Evolutionary conservation across 169 alveolate genomes (phyloP), one percentile per base, ranked within the genome.

Genomic region (Cytauxzoon felis): DNA sequence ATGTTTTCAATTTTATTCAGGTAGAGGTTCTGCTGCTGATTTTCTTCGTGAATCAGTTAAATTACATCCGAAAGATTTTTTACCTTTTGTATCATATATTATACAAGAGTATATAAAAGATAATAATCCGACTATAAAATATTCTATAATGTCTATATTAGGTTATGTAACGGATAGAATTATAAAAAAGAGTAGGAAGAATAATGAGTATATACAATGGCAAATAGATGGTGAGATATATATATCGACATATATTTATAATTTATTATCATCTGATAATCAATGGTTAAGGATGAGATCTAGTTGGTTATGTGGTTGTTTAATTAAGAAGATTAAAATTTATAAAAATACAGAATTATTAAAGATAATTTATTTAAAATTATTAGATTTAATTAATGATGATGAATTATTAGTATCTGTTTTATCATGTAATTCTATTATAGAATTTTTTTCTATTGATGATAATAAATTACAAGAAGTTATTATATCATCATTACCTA

Each of bases 251-350:
- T 59, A 54, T 47, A 78, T 73, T 18, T 24, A 47, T n/a, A 49
- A 45, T 2, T 18, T 63, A 49, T 63, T 73, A 7, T 30, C 29
- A 19, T 73, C 83, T 0, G 32, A 36, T 13, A 71, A 73, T 40
- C 43, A 57, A 33, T 73, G 83, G 83, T 27, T 73, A 7, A 32
- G 83, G 34, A 73, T 64, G 78, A 50, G 83, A 3, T 43, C 64
- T 18, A 63, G 73, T 6, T 73, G 83, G 83, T 65, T 73, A 24
- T 62, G 78, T n/a, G 83, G 83, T 0, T 43, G 78, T 7, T 50
- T 73, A 1, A 52, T 64, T 33, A 49, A 29, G 63, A 49, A 62
- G 21, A 58, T 24, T 11, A 19, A 1, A 32, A 36, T 43, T 11
- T 62, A 64, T 60, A 61, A 78, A 32, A 56, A 73, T 49, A 24